These are phyloP conservation scores for Magnusiomyces ingens DNA, from an alignment of 1,139 yeast species.

Conservation along the genomic window DNA sequence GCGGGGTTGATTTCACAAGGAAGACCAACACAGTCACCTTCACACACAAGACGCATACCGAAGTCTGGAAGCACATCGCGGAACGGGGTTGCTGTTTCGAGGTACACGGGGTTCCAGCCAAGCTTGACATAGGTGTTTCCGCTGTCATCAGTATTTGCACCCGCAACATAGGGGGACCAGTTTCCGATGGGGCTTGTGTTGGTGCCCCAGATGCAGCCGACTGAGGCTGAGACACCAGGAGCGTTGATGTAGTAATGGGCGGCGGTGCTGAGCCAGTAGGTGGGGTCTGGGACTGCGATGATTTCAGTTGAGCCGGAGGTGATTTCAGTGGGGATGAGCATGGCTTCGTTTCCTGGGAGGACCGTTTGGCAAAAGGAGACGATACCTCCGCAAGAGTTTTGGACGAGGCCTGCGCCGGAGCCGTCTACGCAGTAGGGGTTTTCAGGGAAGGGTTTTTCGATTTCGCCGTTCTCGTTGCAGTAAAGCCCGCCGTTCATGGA, in stretches of 20 bases:
- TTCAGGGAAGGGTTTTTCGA: slow-evolving; percentile 55
- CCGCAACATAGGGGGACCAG: slow-evolving; percentile 93
- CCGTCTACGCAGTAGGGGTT: slow-evolving; percentile 65
- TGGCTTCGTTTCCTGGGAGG: slow-evolving; percentile 87
- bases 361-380: slow-evolving; percentile 92
- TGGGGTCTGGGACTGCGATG: slow-evolving; percentile 79
- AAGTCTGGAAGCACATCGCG: slow-evolving; percentile 50
- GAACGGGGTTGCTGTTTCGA: slow-evolving; percentile 53
- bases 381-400: slow-evolving; percentile 41
- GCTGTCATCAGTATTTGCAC: slow-evolving; percentile 65
- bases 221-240: slow-evolving; percentile 71
- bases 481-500: slow-evolving; percentile 76
- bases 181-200: slow-evolving; percentile 63
- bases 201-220: slow-evolving; percentile 84
- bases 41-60: slow-evolving; percentile 71
- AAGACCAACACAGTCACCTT: slow-evolving; percentile 62
- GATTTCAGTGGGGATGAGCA: slow-evolving; percentile 78
- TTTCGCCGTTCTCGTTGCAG: slow-evolving; percentile 63
- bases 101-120: slow-evolving; percentile 85
- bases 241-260: slow-evolving; percentile 83
- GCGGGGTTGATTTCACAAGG: slow-evolving; percentile 77
- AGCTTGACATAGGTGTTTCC: slow-evolving; percentile 73
- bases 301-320: slow-evolving; percentile 41
- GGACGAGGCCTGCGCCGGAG: slow-evolving; percentile 59
- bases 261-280: slow-evolving; percentile 55